Evolutionary conservation across 163 green algal species (phyloP), one percentile per base, ranked within the genome.

Genomic region (Scenedesmus sp.): DNA sequence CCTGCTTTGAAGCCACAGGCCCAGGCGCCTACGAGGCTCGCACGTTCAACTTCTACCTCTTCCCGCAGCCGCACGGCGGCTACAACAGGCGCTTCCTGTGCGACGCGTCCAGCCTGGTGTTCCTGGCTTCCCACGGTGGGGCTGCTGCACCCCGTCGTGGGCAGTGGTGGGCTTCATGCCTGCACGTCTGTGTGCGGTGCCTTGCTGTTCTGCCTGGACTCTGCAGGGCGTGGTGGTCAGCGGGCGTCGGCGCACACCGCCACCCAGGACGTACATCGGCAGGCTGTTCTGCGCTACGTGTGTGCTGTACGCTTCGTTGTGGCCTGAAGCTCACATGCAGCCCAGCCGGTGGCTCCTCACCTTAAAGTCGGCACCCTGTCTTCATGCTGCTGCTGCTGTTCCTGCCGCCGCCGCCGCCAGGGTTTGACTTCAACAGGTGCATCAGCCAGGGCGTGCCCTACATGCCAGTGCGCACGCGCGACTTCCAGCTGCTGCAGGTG

Each of bases 41-140:
- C 93, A 98, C 96, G 56, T 98, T 97, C 93, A 98, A 98, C 91
- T 97, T 98, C 88, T 97, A 97, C 86, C 81, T 97, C 44, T 98
- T 98, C 83, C 97, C 97, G 0, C 83, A 93, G 5, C 92, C 94
- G 26, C 85, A 85, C 49, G 81, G 44, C 33, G 30, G 12, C 51
- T 87, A 81, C 70, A 92, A 96, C 82, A 85, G 89, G 35, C 92
- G 94, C 15, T 98, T 98, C 83, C 40, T 96, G 72, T 97, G 91
- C 86, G 93, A 98, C 92, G 93, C 96, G 30, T 92, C 83, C 2
- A 96, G 94, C 6, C 84, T 98, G 30, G 92, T 94, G 16, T 98
- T 98, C 86, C 94, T 98, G 44, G 90, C 94, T 6, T 40, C 83
- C 37, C 96, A 97, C 85, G 94, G 65, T 76, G 30, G 1, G 65